Base-by-base conservation (phyloP, 1,284 basidiomycete genomes). In the Megacollybia platyphylla region DNA sequence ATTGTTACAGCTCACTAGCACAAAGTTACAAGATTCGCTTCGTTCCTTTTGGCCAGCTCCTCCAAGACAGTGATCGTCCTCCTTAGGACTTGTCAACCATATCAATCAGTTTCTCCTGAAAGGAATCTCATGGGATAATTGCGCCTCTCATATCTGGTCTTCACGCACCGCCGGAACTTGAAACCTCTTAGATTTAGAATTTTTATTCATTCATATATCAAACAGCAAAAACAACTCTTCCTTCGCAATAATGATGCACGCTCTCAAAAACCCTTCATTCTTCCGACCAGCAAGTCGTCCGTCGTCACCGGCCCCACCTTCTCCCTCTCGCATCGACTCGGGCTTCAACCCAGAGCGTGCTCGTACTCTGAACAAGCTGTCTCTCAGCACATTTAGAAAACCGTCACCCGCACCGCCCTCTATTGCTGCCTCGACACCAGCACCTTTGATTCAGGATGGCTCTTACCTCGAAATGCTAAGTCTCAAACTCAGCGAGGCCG, bases 401-500 rank as follows among this genome's bases (percentile, higher is more conserved):
- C 59, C 72, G 9, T 61, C 71, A 10, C 64, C 70, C 18, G 61
- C 67, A 15, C 58, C 66, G 5, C 53, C 58, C 2, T 54, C 65
- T 13, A 52, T 58, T 3, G 49, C 65, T 3, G 55, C 57, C 8
- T 54, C 64, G 0, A 53, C 63, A 32, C 65, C 70, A 2, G 52
- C 65, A 2, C 63, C 73, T 6, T 69, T 80, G 34, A 62, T 79
- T 31, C 83, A 84, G 52, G 83, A 86, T 55, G 80, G 79, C 42
- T 81, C 80, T 4, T 87, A 86, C 57, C 68, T 87, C 46, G 80
- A 86, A 56, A 71, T 76, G 42, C 71, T 87, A 39, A 68, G 76
- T 50, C 65, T 87, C 44, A 85, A 79, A 56, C 65, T 88, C 34
- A 85, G 77, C 53, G 85, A 88, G 57, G 83, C 79, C 0, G 80